phyloP scores from a whole-genome alignment of 2,329 filamentous ascomycete genomes.

The Pseudocercospora pini-densiflorae region DNA sequence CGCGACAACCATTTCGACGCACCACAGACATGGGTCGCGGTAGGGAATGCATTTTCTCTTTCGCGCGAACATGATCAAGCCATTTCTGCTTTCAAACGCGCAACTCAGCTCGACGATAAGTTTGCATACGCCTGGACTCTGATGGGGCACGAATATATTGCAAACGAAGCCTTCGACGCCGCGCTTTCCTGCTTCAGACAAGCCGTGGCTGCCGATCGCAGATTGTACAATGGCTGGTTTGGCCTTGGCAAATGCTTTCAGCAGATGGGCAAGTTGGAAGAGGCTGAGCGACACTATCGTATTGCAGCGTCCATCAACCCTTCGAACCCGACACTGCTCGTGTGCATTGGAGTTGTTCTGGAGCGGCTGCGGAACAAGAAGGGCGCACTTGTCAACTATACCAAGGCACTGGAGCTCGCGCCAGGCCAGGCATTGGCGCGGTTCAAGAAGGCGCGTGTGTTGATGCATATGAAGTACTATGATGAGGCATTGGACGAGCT shows the following conservation, averaged over 20 bases:
- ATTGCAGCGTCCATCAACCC: conserved; percentile 89
- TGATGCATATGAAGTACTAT: conserved; percentile 74
- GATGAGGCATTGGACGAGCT: conserved; percentile 80
- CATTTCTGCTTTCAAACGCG: conserved; percentile 89
- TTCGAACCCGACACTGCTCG: conserved; percentile 88
- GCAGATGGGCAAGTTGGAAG: conserved; percentile 60
- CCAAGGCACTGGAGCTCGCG: conserved; percentile 78
- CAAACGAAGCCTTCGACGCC: conserved; percentile 97
- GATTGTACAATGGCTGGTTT: conserved; percentile 99
- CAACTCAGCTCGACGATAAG: conserved; percentile 84
- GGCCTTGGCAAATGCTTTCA: conserved; percentile 74
- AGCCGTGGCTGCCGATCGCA: conserved; percentile 81
- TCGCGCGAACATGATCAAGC: conserved; percentile 94
- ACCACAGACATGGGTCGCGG: conserved; percentile 92
- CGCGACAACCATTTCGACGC: conserved; percentile 86
- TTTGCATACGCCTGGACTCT: conserved; percentile 97
- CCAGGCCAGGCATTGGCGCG: conserved; percentile 81
- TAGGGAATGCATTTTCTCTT: conserved; percentile 94
- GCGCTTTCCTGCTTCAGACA: conserved; percentile 85
- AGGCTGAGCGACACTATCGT: conserved; percentile 89
- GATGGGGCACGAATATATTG: conserved; percentile 93
- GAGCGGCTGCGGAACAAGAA: conserved; percentile 86
- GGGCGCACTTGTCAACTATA: conserved; percentile 80
- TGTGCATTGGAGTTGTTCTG: conserved; percentile 83
- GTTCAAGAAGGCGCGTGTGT: conserved; percentile 88